Evolutionary conservation across 1,284 basidiomycete genomes (phyloP), one percentile per base, ranked within the genome.

Genomic region (Ceratobasidium sp.): DNA sequence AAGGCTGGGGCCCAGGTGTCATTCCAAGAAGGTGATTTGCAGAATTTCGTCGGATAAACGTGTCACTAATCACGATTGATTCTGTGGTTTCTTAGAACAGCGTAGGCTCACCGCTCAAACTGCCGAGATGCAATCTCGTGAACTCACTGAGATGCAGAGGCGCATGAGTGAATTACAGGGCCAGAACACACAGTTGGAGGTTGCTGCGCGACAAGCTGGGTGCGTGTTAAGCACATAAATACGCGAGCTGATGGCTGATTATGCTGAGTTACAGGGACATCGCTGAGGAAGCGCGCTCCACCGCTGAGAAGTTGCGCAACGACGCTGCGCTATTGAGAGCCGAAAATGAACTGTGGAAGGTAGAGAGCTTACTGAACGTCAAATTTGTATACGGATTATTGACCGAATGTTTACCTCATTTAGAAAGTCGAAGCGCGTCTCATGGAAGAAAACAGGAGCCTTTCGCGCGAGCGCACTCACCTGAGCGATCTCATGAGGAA

Each of bases 301-400:
- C 85, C 14, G 81, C 90, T 32, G 93, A 95, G 73, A 89, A 91
- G 73, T 83, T 94, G 46, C 88, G 93, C 6, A 94, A 92, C 76
- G 95, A 98, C 78, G 88, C 86, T 74, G 91, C 93, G 0, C 95
- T 92, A 77, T 86, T 97, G 38, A 88, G 91, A 35, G 94, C 95
- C 0, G 96, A 98, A 85, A 95, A 94, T 84, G 91, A 91, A 78
- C 92, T 96, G 50, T 95, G 92, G 91, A 92, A 93, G 89, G 94
- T 93, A 66, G 63, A 89, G 80, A 1, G 21, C 61, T 11, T 2
- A 23, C 46, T 62, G 8, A 35, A 35, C 14, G 26, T 38, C 38
- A 73, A 18, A 69, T 63, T 75, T n/a, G n/a, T n/a, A n/a, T n/a
- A n/a, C n/a, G 57, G 50, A 13, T 69, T 26, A 72, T 91, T 26